Evolutionary conservation across 2,329 filamentous ascomycete genomes (phyloP), one percentile per base, ranked within the genome.

Genomic region (Ascochyta koolunga): DNA sequence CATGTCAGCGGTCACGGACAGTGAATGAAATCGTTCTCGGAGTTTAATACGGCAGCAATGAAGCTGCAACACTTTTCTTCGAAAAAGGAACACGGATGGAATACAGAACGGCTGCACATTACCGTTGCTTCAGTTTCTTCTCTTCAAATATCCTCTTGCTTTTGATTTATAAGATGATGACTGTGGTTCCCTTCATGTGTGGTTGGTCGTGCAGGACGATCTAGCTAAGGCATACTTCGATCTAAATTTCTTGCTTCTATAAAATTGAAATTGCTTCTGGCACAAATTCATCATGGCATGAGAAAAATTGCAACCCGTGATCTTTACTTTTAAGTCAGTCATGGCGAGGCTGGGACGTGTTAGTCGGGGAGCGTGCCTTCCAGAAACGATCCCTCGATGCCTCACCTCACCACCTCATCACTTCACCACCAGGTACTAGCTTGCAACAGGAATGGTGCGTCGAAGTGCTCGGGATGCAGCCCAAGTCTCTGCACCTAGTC

Each of bases 401-500:
- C 54, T 56, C 33, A 27, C 38, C 36, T 38, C 38, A 32, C 19
- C 36, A 41, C 37, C 8, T 31, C 38, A 32, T 16, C 36, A 41
- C 37, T 4, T 31, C 39, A 21, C 39, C 25, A 29, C 3, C 22
- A 27, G 22, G 5, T 15, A 15, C 5, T 10, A n/a, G 11, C 22
- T 1, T 15, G n/a, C 9, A 6, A 25, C 8, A 6, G 19, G 5
- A n/a, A 68, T 68, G 65, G 60, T 61, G 19, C 55, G 58, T 33
- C 58, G 48, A 49, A 58, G 55, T 39, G 36, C 36, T 22, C 36
- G 40, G 7, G 40, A 54, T 15, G 43, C 48, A 18, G 16, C 6
- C 16, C 38, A 54, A 13, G 25, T 13, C 13, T n/a, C 21, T n/a
- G 22, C 45, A n/a, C 39, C 37, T n/a, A 51, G 38, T 9, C 54